Base-by-base conservation (phyloP, 441 rosid species). In the California macrophylla region DNA sequence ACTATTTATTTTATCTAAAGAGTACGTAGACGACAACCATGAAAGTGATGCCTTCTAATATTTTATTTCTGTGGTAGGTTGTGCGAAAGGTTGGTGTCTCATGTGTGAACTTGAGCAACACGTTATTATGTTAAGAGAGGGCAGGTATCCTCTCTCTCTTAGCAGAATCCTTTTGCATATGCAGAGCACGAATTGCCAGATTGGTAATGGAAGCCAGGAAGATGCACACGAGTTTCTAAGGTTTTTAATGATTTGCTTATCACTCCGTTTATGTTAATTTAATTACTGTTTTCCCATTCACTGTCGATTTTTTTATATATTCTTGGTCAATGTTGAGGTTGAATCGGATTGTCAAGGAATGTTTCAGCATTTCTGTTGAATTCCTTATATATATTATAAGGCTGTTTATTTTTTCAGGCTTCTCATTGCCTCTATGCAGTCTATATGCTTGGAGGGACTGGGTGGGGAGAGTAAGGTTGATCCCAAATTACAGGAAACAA, bases 211-310 rank as follows among this genome's bases (percentile, higher is more conserved):
- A 69, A 91, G 90, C 76, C 95, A 89, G 76, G 95, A 91, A 86
- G 97, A 91, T 81, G 97, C 97, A 38, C 97, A 91, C 71, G 97
- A 91, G 68, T 91, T 89, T 83, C 76, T 89, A 82, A 89, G 97
- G 97, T 91, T 47, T 50, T 38, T 20, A 32, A 65, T 21, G 18
- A 42, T 73, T 54, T 67, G 15, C 34, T 65, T 23, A 63, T 56
- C 45, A 67, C 16, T 72, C 28, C 24, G 5, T 16, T 72, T 75
- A 6, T 67, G 29, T 70, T 65, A 2, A 34, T 12, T 15, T 68
- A 65, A 65, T 21, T 66, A 7, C 28, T 67, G 7, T 12, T 64
- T 74, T 34, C 4, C 15, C 23, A 32, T 1, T n/a, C n/a, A n/a
- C n/a, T n/a, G n/a, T n/a, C n/a, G n/a, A n/a, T n/a, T n/a, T n/a